Conservation (phyloP, 2,329 filamentous ascomycete species). For the Tolypocladium sp. region DNA sequence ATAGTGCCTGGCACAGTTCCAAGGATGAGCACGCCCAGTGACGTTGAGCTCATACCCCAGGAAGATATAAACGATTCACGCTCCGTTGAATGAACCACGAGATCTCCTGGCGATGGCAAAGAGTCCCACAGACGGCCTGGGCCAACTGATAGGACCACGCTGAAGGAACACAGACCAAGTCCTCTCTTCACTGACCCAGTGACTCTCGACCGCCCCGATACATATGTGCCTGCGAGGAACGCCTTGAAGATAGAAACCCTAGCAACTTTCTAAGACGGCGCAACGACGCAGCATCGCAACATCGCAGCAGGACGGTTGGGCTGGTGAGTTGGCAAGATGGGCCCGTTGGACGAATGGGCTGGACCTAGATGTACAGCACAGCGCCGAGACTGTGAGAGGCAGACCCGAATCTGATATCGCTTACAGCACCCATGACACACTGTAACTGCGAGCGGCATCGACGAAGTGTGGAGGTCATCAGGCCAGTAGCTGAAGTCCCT, state of each 20-base stretch:
- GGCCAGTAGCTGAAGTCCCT: neutral
- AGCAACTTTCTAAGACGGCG: neutral
- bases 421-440: neutral
- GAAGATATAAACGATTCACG: neutral
- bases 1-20: neutral
- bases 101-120: neutral
- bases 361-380: neutral
- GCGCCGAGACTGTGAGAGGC: neutral
- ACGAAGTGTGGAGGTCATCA: neutral
- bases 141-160: neutral
- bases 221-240: neutral
- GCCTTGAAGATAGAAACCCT: neutral
- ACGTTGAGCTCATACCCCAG: neutral
- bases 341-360: neutral
- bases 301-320: neutral
- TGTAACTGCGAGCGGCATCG: neutral
- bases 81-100: neutral
- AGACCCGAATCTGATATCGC: neutral
- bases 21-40: neutral
- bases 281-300: neutral
- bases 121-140: neutral
- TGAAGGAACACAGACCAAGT: neutral
- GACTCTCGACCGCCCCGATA: neutral
- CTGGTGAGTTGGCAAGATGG: neutral
- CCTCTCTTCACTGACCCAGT: neutral